Evolutionary conservation across 805 yeast genomes (phyloP).

Genomic region (Candida ponderosae): DNA sequence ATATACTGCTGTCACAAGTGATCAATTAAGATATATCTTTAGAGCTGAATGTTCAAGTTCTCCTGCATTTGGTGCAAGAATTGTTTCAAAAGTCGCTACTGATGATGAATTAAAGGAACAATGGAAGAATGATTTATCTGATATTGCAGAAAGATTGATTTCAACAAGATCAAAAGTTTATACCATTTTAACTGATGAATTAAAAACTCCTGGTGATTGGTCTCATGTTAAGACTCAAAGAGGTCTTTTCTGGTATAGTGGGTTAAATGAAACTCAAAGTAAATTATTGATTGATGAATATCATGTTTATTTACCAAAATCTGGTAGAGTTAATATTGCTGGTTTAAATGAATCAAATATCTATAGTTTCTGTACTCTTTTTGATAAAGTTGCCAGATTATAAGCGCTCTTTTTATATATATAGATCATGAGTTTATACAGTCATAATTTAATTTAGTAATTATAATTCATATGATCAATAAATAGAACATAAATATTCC

Average conservation of each 20-base stretch:
- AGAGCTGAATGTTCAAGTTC: conserved; percentile 77
- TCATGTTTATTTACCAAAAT: conserved; percentile 67
- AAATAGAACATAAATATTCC: no score
- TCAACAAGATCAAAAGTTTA: conserved; percentile 54
- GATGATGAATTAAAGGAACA: conserved; percentile 42
- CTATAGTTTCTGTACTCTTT: conserved; percentile 50
- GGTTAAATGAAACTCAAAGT: conserved; percentile 58
- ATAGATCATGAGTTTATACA: not conserved
- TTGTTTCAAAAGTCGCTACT: conserved; percentile 60
- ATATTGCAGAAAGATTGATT: conserved; percentile 65
- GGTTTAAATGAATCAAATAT: conserved; percentile 70
- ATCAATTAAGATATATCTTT: conserved; percentile 59
- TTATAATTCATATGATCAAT: no score
- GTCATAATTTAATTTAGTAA: no score
- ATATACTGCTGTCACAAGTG: conserved; percentile 37
- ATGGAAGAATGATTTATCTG: conserved; percentile 65
- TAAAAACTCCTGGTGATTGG: conserved; percentile 59
- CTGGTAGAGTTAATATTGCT: conserved; percentile 76
- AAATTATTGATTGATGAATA: conserved; percentile 54
- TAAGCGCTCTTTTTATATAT: not conserved
- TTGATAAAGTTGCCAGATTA: conserved; percentile 35
- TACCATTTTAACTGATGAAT: conserved; percentile 43
- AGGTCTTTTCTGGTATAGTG: conserved; percentile 85
- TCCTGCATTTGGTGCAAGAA: conserved; percentile 75
- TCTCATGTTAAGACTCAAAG: conserved; percentile 71